A percentile compares a stretch with the other conserved stretches of the same genome.
Evolutionary conservation across 2,329 filamentous ascomycete species (phyloP).

Genomic region (Beauveria pseudobassiana): DNA sequence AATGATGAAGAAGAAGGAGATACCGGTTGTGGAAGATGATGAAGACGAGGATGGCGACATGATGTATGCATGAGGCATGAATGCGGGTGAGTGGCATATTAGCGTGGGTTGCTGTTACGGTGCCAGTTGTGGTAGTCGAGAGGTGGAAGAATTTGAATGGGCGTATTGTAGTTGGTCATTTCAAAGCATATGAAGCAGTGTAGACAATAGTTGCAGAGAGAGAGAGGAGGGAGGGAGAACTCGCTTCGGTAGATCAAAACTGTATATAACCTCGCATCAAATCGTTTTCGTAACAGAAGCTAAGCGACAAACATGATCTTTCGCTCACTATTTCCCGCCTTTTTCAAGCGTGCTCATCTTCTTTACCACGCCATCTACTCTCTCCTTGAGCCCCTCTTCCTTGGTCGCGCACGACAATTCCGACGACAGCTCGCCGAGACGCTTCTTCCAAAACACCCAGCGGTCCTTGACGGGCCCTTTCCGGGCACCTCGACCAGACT

Average conservation of each 20-base stretch:
- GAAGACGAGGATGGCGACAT: conserved; percentile 48
- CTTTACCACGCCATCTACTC: conserved; percentile 15
- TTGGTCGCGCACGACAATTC: conserved; percentile 12
- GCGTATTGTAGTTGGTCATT: conserved; percentile 19
- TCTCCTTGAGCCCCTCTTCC: conserved; percentile 16
- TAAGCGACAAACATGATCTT: neutral
- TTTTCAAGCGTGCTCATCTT: conserved; percentile 18
- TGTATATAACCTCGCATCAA: neutral
- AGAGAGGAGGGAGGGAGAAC: neutral
- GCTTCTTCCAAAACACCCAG: conserved; percentile 25
- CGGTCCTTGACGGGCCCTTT: conserved; percentile 19
- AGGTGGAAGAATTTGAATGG: neutral
- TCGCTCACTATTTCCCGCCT: neutral
- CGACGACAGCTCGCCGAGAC: conserved; percentile 18
- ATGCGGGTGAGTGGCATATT: neutral
- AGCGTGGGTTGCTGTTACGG: neutral
- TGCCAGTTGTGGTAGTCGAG: conserved; percentile 6
- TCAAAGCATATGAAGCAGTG: neutral
- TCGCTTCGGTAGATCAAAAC: neutral
- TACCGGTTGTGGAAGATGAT: conserved; percentile 37
- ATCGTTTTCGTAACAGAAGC: neutral
- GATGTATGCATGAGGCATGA: conserved; percentile 28
- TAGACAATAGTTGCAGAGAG: neutral
- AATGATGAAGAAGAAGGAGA: conserved; percentile 46
- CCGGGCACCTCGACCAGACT: conserved; percentile 11